These are phyloP conservation scores for Albugo laibachii DNA, from an alignment of 352 stramenopile species.

Conservation along the genomic window DNA sequence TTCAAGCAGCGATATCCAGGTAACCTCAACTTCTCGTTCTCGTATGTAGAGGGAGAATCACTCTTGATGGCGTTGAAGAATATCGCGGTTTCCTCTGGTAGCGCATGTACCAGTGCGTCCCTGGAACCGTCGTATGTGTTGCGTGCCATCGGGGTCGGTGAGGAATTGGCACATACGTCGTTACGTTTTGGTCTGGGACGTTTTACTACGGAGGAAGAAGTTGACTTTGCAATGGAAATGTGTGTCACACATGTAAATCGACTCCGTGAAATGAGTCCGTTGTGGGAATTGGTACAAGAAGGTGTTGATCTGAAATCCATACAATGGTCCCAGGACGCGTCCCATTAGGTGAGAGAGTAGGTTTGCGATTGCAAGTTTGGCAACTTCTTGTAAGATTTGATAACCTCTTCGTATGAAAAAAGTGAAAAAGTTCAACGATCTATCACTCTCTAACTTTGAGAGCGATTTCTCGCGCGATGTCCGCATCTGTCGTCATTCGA, in stretches of 20 bases:
- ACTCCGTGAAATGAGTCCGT: conserved; percentile 95
- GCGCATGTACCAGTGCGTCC: conserved; percentile 91
- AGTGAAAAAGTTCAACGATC: too few species aligned
- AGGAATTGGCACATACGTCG: conserved; percentile 97
- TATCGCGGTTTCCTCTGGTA: conserved; percentile 94
- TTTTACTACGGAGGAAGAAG: conserved; percentile 96
- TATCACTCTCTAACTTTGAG: too few species aligned
- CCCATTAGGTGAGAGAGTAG: conserved; percentile 15
- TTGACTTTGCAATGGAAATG: conserved; percentile 92
- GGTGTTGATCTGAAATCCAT: conserved; percentile 99
- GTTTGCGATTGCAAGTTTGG: too few species aligned
- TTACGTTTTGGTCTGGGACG: conserved; percentile 95
- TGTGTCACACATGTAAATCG: conserved; percentile 88
- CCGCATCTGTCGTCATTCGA: too few species aligned
- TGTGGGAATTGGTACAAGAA: conserved; percentile 99
- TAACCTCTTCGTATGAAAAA: too few species aligned
- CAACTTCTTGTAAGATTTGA: too few species aligned
- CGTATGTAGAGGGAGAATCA: conserved; percentile 98
- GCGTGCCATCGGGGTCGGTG: conserved; percentile 93
- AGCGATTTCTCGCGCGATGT: too few species aligned
- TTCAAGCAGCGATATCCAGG: conserved; percentile 83
- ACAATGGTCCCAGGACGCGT: conserved; percentile 96
- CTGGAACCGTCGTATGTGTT: conserved; percentile 98
- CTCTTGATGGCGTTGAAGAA: conserved; percentile 99
- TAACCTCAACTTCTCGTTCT: conserved; percentile 98